These are phyloP conservation scores for Hygrophorus pudorinus DNA, from an alignment of 768 basidiomycete genomes.

Conservation along the genomic window DNA sequence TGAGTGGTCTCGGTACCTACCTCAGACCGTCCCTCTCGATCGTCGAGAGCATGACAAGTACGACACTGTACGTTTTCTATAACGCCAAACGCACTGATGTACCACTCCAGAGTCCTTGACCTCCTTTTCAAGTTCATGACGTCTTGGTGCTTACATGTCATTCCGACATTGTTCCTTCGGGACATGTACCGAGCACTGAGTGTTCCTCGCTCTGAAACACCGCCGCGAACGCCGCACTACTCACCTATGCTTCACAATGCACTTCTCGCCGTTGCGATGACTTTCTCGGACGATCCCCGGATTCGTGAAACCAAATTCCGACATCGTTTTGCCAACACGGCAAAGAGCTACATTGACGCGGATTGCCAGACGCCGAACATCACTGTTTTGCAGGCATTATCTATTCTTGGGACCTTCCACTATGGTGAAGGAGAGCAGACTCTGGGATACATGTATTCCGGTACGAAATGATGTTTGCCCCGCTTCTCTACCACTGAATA, in stretches of 20 bases:
- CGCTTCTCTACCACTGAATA: constrained; percentile 9
- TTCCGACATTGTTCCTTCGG: constrained; percentile 37
- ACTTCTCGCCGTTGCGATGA: constrained; percentile 35
- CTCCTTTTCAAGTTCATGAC: constrained; percentile 39
- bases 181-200: constrained; percentile 36
- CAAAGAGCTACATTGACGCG: constrained; percentile 35
- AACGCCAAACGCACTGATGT: not conserved
- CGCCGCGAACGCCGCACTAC: constrained; percentile 47
- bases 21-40: constrained; percentile 29
- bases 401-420: constrained; percentile 33
- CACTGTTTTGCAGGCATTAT: constrained; percentile 33
- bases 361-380: constrained; percentile 38
- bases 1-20: constrained; percentile 41
- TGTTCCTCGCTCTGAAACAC: constrained; percentile 24
- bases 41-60: constrained; percentile 36
- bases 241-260: constrained; percentile 69
- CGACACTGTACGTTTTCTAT: constrained; percentile 7
- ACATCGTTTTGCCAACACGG: constrained; percentile 29
- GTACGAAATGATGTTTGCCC: constrained; percentile 29
- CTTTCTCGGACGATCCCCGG: constrained; percentile 34
- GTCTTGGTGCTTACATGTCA: constrained; percentile 39
- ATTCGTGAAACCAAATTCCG: constrained; percentile 33
- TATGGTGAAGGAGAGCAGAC: constrained; percentile 38
- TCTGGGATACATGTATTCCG: constrained; percentile 37
- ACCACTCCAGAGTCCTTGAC: constrained; percentile 28